phyloP scores from a whole-genome alignment of 108 stramenopile genomes.

The Cyclotella baltica region DNA sequence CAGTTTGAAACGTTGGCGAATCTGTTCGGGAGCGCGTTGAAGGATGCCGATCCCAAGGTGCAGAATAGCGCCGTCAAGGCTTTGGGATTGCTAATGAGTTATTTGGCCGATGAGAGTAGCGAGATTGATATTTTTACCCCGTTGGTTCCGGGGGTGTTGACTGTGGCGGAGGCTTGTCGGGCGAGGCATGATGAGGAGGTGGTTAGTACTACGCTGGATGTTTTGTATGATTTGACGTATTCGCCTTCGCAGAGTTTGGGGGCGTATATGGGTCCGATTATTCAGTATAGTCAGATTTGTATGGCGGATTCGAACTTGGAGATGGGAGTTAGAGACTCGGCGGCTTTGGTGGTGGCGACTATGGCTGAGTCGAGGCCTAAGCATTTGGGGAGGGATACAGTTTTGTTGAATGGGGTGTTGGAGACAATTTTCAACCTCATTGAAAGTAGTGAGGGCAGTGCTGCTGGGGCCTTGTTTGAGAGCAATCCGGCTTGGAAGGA shows the following conservation, averaged over 20 bases:
- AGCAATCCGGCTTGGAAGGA: slow-evolving; percentile 89
- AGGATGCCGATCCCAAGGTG: slow-evolving; percentile 71
- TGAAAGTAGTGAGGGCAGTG: slow-evolving; percentile 86
- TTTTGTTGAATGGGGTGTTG: slow-evolving; percentile 67
- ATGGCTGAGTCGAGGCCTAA: slow-evolving; percentile 95
- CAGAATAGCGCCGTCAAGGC: slow-evolving; percentile 88
- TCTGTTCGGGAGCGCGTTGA: slow-evolving; percentile 80
- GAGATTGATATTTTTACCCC: slow-evolving; percentile 74
- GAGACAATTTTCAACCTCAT: slow-evolving; percentile 90
- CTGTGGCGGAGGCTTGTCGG: slow-evolving; percentile 80
- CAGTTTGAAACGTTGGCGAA: slow-evolving; percentile 79
- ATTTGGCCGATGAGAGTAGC: slow-evolving; percentile 74
- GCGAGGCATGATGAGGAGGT: slow-evolving; percentile 78
- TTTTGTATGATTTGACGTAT: slow-evolving; percentile 87
- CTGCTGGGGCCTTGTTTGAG: slow-evolving; percentile 95
- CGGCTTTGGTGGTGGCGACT: slow-evolving; percentile 91
- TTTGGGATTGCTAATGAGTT: slow-evolving; percentile 79
- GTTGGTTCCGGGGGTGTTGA: slow-evolving; percentile 80
- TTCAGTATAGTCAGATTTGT: slow-evolving; percentile 71
- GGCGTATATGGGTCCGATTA: slow-evolving; percentile 68
- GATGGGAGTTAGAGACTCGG: slow-evolving; percentile 87
- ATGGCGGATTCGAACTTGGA: slow-evolving; percentile 77
- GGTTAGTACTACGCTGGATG: slow-evolving; percentile 84
- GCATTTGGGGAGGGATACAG: slow-evolving; percentile 85
- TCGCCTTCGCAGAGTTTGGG: slow-evolving; percentile 64